Evolutionary conservation across 805 yeast species (phyloP).

Genomic region (Candida tammaniensis): DNA sequence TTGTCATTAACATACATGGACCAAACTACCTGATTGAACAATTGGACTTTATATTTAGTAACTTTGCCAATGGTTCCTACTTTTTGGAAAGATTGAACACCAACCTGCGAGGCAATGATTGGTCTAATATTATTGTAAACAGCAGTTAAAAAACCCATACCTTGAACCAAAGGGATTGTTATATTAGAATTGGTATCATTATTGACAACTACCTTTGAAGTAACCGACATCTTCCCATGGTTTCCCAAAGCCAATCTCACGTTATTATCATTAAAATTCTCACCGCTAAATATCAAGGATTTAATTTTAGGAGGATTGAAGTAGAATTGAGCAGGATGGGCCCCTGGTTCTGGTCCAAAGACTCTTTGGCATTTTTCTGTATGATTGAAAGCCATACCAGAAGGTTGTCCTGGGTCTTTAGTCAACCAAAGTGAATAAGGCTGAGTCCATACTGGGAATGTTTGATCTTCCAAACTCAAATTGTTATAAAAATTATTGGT

Average conservation of each 20-base stretch:
- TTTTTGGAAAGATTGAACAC: slow-evolving; percentile 50
- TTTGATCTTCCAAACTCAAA: slow-evolving; percentile 62
- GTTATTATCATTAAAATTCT: slow-evolving; percentile 18
- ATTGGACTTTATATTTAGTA: slow-evolving; percentile 49
- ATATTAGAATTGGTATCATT: slow-evolving; percentile 21
- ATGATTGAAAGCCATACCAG: slow-evolving; percentile 70
- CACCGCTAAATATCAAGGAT: slow-evolving; percentile 49
- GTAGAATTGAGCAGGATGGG: slow-evolving; percentile 54
- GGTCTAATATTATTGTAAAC: slow-evolving; percentile 54
- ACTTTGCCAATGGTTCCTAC: slow-evolving; percentile 35
- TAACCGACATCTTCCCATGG: slow-evolving; percentile 32
- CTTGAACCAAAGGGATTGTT: slow-evolving; percentile 62
- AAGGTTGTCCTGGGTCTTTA: slow-evolving; percentile 41
- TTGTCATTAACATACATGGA: slow-evolving; percentile 50
- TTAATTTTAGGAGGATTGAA: slow-evolving; percentile 67
- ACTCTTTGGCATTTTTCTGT: slow-evolving; percentile 58
- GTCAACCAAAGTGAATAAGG: slow-evolving; percentile 77
- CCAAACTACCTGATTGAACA: slow-evolving; percentile 66
- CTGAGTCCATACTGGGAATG: slow-evolving; percentile 74
- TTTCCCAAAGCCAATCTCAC: slow-evolving; percentile 20
- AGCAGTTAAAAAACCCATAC: slow-evolving; percentile 75
- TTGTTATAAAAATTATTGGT: slow-evolving; percentile 82
- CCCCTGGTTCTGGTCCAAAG: slow-evolving; percentile 60
- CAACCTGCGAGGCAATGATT: slow-evolving; percentile 57
- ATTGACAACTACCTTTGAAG: slow-evolving; percentile 15